Base-by-base conservation (phyloP, 208 protist species). In the Acanthamoeba lenticulata region DNA sequence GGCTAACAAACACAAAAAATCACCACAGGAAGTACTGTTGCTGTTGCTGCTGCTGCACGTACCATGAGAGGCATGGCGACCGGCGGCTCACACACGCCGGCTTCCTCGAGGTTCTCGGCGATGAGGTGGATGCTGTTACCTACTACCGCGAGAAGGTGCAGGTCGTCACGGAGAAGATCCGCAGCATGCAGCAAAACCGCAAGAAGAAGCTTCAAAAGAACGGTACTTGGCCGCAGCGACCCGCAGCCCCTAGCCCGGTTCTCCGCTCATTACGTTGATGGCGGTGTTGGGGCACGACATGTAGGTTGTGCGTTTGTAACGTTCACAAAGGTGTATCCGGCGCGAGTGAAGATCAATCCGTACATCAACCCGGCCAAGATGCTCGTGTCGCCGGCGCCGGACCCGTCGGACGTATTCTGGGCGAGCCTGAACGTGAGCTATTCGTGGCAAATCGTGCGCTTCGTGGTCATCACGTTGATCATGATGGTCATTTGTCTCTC, bases 321-420 rank as follows among this genome's bases (percentile, higher is more conserved):
- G 17, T 85, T 85, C 44, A 85, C 74, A 17, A 85, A 85, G n/a
- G 74, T 85, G 42, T 85, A 85, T 36, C 74, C 74, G 19, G 74
- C 74, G 29, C 74, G 74, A 3, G 74, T 85, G 27, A 85, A 85
- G 44, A 85, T 85, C 38, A 85, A 38, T 36, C 74, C 74, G 11
- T 85, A 29, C 11, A 55, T 77, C 2, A 77, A 45, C 27, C 27
- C 13, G 57, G 57, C 27, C n/a, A 7, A 67, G 6, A 42, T 38
- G 5, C 42, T 57, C 42, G 74, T 85, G 45, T 85, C 44, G 74
- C 74, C 74, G 27, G 74, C 74, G 6, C 74, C 74, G 42, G 74
- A 85, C 55, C 74, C 74, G 74, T n/a, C 45, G n/a, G 74, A 85
- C 45, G 44, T 85, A 21, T 57, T 57, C 29, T 85, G 74, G 74